These are phyloP conservation scores for Cyclaneusma minus DNA, from an alignment of 2,329 filamentous ascomycete genomes.

Conservation along the genomic window DNA sequence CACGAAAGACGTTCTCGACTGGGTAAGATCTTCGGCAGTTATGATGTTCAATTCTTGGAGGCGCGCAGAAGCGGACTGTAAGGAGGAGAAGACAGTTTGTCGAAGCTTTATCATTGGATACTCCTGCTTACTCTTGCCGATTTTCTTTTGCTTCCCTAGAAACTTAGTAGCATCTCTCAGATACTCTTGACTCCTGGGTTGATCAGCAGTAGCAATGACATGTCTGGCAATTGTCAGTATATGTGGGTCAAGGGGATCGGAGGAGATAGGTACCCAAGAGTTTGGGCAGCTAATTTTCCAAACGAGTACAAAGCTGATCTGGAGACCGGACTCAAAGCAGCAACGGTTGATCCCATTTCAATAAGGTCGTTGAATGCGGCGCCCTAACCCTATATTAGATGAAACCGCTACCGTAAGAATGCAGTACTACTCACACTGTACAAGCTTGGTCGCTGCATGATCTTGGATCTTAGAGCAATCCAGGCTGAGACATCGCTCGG, in stretches of 20 bases:
- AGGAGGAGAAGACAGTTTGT: conserved; percentile 8
- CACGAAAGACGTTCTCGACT: too few relatives aligned
- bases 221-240: conserved; percentile 9
- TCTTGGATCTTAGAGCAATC: conserved; percentile 29
- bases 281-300: conserved; percentile 13
- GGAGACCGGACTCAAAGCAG: conserved; percentile 2
- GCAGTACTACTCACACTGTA: conserved; percentile 21
- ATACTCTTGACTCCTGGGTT: conserved; percentile 13
- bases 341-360: conserved; percentile 14
- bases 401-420: conserved; percentile 2
- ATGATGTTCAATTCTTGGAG: conserved; percentile 10
- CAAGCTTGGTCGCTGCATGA: conserved; percentile 35
- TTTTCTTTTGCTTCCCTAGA: conserved; percentile 11
- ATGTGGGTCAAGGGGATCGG: neutral
- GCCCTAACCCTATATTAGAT: conserved; percentile 12
- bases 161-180: conserved; percentile 9
- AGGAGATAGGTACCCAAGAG: conserved; percentile 10
- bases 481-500: conserved; percentile 10
- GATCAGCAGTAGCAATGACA: conserved; percentile 13
- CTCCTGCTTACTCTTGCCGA: conserved; percentile 8
- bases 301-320: conserved; percentile 9
- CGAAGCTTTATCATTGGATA: conserved; percentile 10
- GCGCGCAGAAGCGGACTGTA: conserved; percentile 6
- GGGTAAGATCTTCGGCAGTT: too few relatives aligned
- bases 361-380: conserved; percentile 25